Percentiles rank a stretch among this genome's conserved stretches.
phyloP scores from a whole-genome alignment of 176 grass and related monocot species.

The Triticum timopheevii region DNA sequence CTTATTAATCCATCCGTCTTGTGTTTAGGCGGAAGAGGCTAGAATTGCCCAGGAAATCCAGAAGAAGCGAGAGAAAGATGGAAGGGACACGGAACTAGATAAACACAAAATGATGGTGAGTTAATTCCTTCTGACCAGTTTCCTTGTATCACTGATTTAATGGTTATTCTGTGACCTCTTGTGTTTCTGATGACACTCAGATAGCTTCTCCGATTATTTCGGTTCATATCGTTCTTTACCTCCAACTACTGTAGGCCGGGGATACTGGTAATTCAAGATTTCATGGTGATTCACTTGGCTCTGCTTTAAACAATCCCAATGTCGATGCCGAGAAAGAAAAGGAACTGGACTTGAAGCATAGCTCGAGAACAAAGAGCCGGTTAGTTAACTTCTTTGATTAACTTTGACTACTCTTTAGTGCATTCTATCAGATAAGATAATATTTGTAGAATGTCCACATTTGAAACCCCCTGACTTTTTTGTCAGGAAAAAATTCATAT shows the following conservation, averaged over 20 bases:
- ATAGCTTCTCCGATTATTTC: slow-evolving; percentile 92
- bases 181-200: slow-evolving; percentile 91
- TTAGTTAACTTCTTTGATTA: slow-evolving; percentile 18
- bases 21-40: slow-evolving; percentile 69
- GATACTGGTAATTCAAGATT: slow-evolving; percentile 58
- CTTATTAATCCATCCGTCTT: neutral
- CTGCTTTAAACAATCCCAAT: slow-evolving; percentile 37
- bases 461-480: neutral
- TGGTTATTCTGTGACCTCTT: slow-evolving; percentile 53
- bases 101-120: slow-evolving; percentile 62
- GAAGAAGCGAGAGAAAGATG: slow-evolving; percentile 86
- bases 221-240: slow-evolving; percentile 97
- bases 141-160: slow-evolving; percentile 26
- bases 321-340: slow-evolving; percentile 36
- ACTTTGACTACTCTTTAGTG: slow-evolving; percentile 11
- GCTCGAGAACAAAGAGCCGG: slow-evolving; percentile 44
- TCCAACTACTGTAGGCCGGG: slow-evolving; percentile 98
- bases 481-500: neutral
- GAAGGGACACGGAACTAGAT: slow-evolving; percentile 56
- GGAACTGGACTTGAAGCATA: slow-evolving; percentile 42
- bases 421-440: slow-evolving; percentile 16
- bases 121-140: slow-evolving; percentile 30
- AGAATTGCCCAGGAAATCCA: slow-evolving; percentile 89
- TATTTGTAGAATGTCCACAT: neutral
- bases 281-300: slow-evolving; percentile 40